Evolutionary conservation across 768 basidiomycete genomes (phyloP), one percentile per base, ranked within the genome.

Genomic region (Suillus subaureus): DNA sequence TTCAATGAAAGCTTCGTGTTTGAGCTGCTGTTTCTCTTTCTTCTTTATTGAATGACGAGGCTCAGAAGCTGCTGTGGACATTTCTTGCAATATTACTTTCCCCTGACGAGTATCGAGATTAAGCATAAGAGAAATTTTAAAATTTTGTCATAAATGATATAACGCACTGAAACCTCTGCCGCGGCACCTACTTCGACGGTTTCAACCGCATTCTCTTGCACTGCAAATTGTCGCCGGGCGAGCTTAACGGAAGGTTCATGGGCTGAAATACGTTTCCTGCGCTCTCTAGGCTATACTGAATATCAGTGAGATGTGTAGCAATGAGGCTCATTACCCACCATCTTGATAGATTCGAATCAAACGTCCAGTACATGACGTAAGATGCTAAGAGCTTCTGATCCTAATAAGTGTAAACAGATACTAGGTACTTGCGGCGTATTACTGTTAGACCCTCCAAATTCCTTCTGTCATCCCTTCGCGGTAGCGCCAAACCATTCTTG

Each of bases 1-100:
- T 79, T 88, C 81, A 52, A 92, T 72, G 69, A 94, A 90, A 4
- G 86, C 81, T 67, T 91, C 86, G 60, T 87, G 87, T 74, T 88
- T 93, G 63, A 86, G 68, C 21, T 84, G 81, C 62, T 85, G 84
- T 73, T 88, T 92, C 64, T 85, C 87, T 72, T 89, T 92, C 77
- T 94, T 94, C 67, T 76, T 85, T 57, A 80, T 66, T 21, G 58
- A 55, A 31, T 68, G 63, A 23, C 79, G 77, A 15, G 70, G 43
- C 21, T 69, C 61, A 55, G 71, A 71, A 63, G 81, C 70, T 42
- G 80, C 73, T 35, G 77, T 70, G 7, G 86, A 76, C 58, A 87
- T 75, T n/a, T 40, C 58, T 60, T 60, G 58, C 26, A 60, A 60
- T 40, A 60, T 60, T 6, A 11, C 39, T 7, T 60, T 18, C 6